Base-by-base conservation (phyloP, 2,329 filamentous ascomycete species). In the Verticillium nubilum region DNA sequence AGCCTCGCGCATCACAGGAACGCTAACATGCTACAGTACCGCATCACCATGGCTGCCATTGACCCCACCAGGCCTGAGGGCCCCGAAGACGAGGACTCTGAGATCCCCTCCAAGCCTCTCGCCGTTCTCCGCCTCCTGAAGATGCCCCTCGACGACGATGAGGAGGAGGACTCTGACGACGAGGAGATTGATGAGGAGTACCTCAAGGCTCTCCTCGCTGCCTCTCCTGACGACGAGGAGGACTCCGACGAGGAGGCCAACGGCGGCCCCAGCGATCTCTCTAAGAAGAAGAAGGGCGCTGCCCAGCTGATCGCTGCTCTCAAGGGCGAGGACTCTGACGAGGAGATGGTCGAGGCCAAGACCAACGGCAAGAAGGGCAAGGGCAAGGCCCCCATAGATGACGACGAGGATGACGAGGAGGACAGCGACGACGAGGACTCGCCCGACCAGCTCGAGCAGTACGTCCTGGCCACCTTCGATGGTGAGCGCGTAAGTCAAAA, bases 31-130 rank as follows among this genome's bases (percentile, higher is more conserved):
- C 57, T 55, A 28, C 70, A 97, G 93, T 96, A 97, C 80, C 92
- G 92, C 74, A 92, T 99, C 72, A 98, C 93, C 70, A 99, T 99
- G 95, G 95, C 96, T 70, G 95, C 95, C 66, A 89, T 99, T 74
- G 94, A 99, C 74, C 95, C 95, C 60, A 92, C 86, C 70, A 90
- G 90, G 68, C 82, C 86, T 67, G 90, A 90, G 68, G 82, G 86
- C 67, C 83, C 87, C 35, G 84, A 91, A 74, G 86, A 88, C 66
- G 81, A 82, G 60, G 82, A 84, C 57, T 83, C 81, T 68, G 86
- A 87, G 69, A 76, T 84, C 61, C 84, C 84, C 68, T 75, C 78
- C 60, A 76, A 86, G 63, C 84, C 88, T 68, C 90, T 93, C 68
- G 90, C 95, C 58, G 99, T 95, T 57, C 81, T 99, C 69, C 97